Evolutionary conservation across 805 yeast species (phyloP).

Genomic region (Grigorovia humatica): DNA sequence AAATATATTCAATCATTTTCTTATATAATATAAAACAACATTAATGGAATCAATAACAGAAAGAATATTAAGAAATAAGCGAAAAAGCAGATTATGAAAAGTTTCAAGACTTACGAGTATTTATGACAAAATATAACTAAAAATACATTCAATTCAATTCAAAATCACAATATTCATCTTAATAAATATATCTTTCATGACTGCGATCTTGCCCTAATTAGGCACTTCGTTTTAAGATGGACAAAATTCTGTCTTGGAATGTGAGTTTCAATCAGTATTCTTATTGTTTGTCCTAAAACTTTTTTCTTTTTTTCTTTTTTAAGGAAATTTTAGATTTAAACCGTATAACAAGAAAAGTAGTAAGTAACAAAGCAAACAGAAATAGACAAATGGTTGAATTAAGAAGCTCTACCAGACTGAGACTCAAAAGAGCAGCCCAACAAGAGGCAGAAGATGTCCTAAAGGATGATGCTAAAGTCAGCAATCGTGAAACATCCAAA

Average conservation of each 20-base stretch:
- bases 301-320: no score
- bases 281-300: no score
- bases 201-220: not conserved
- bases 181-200: not conserved
- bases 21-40: no score
- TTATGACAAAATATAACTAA: no score
- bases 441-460: constrained; percentile 5
- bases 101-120: not conserved
- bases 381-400: constrained; percentile 11
- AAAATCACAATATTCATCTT: not conserved
- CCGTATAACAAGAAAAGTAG: not conserved
- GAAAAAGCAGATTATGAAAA: not conserved
- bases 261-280: no score
- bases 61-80: not conserved
- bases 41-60: not conserved
- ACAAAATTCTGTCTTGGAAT: no score
- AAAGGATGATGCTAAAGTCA: not conserved
- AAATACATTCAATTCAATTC: not conserved
- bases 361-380: not conserved
- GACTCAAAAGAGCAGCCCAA: constrained; percentile 2
- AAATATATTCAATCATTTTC: not conserved
- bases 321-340: no score
- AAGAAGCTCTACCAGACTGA: constrained; percentile 26
- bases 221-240: no score
- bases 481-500: not conserved